phyloP scores from a whole-genome alignment of 768 basidiomycete species.

The Saitozyma sp. region DNA sequence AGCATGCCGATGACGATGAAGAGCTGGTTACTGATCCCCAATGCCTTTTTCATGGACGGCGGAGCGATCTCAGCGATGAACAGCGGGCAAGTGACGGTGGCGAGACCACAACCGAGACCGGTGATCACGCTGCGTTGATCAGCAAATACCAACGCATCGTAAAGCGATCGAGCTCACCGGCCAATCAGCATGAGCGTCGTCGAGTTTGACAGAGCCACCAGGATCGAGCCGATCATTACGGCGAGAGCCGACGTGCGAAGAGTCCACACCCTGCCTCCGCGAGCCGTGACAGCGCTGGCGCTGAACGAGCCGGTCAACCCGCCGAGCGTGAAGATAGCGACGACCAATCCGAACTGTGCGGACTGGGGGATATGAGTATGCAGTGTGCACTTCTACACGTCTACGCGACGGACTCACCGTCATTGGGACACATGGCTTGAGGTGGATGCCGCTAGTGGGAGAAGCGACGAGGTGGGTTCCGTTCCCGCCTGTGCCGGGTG shows the following conservation, averaged over 20 bases:
- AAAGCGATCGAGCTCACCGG: constrained; percentile 20
- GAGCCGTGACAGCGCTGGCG: constrained; percentile 18
- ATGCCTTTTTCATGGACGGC: constrained; percentile 60
- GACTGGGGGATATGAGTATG: constrained; percentile 16
- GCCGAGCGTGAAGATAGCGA: constrained; percentile 80
- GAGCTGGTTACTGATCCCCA: constrained; percentile 48
- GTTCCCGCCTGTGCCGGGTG: constrained; percentile 1
- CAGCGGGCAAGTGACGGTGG: constrained; percentile 67
- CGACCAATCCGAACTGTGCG: constrained; percentile 75
- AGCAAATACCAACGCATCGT: background rate
- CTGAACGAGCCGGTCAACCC: constrained; percentile 67
- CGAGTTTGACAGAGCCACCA: constrained; percentile 24
- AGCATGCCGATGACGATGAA: constrained; percentile 49
- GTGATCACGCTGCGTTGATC: constrained; percentile 33
- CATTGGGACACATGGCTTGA: constrained; percentile 34
- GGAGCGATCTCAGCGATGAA: constrained; percentile 86
- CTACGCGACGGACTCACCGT: constrained; percentile 21
- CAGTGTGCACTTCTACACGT: too few relatives aligned
- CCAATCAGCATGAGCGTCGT: constrained; percentile 26
- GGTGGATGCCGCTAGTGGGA: constrained; percentile 1
- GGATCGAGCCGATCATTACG: constrained; percentile 31
- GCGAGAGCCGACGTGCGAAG: constrained; percentile 22
- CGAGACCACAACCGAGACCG: constrained; percentile 48
- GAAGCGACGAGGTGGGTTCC: constrained; percentile 8
- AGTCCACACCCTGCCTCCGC: constrained; percentile 32